A percentile compares a stretch with the other conserved stretches of the same genome.
Evolutionary conservation across 1,139 yeast genomes (phyloP).

Genomic region (Debaryomyces robertsiae): DNA sequence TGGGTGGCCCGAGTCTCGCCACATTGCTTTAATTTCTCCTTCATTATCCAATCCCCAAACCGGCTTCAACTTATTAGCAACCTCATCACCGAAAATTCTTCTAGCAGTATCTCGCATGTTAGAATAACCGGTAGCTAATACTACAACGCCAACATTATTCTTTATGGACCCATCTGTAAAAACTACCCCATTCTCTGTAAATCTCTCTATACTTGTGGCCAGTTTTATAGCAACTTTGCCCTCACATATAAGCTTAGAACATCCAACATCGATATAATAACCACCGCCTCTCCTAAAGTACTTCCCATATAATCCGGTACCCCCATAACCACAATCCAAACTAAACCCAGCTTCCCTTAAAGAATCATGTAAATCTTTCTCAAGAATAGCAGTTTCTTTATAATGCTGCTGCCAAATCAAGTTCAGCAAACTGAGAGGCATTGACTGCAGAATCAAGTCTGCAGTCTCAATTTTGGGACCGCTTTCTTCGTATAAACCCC

Average conservation of each 20-base stretch:
- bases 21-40: conserved; percentile 38
- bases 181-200: conserved; percentile 37
- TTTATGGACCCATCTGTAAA: conserved; percentile 39
- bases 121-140: conserved; percentile 47
- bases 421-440: conserved; percentile 32
- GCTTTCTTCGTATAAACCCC: conserved; percentile 34
- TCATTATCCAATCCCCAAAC: conserved; percentile 40
- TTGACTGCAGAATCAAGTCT: conserved; percentile 33
- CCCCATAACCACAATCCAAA: conserved; percentile 44
- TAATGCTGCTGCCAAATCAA: conserved; percentile 10
- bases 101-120: conserved; percentile 45
- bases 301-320: conserved; percentile 43
- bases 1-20: conserved; percentile 38
- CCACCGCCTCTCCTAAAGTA: conserved; percentile 47
- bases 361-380: conserved; percentile 30
- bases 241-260: conserved; percentile 39
- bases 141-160: conserved; percentile 38
- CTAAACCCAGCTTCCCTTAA: conserved; percentile 38
- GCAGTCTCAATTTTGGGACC: conserved; percentile 42
- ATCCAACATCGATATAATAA: conserved; percentile 48
- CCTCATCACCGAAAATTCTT: conserved; percentile 34
- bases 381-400: conserved; percentile 21
- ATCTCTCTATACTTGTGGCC: conserved; percentile 31
- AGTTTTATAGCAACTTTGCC: conserved; percentile 38
- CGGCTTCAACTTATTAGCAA: conserved; percentile 29